phyloP scores from a whole-genome alignment of 352 stramenopile genomes.

The Globisporangium cylindrosporum region DNA sequence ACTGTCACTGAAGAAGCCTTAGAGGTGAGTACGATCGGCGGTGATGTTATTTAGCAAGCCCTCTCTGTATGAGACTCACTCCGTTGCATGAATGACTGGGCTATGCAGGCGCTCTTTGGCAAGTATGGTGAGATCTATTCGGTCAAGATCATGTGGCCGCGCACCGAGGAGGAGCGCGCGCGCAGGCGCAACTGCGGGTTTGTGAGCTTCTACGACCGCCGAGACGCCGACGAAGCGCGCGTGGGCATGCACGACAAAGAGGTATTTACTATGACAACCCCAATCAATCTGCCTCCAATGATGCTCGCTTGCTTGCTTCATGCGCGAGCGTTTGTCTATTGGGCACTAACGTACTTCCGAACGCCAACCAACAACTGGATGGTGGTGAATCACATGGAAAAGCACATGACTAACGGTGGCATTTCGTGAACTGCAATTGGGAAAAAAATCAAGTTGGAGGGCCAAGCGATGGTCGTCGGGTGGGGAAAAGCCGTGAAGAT shows the following conservation, averaged over 20 bases:
- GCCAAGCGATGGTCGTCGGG: constrained; percentile 69
- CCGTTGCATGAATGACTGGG: background rate
- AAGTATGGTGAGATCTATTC: constrained; percentile 92
- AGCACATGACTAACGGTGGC: constrained; percentile 7
- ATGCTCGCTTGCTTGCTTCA: background rate
- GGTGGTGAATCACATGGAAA: background rate
- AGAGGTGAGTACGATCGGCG: constrained; percentile 28
- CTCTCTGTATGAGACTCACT: background rate
- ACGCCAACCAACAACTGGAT: background rate
- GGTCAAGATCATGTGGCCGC: constrained; percentile 99
- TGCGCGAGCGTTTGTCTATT: too few relatives aligned
- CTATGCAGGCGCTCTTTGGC: constrained; percentile 69
- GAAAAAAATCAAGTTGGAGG: constrained; percentile 46
- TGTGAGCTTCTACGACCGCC: constrained; percentile 91
- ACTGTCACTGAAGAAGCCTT: constrained; percentile 92
- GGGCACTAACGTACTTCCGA: too few relatives aligned
- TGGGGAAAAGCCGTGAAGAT: constrained; percentile 85
- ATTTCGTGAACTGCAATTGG: constrained; percentile 16
- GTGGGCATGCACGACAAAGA: constrained; percentile 66
- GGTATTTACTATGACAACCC: constrained; percentile 27
- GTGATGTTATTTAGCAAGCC: background rate
- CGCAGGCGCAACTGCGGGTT: constrained; percentile 93
- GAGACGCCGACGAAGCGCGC: constrained; percentile 82
- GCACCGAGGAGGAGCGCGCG: constrained; percentile 90
- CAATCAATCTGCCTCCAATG: background rate